phyloP scores from a whole-genome alignment of 441 rosid genomes.

The Metrosideros polymorpha region DNA sequence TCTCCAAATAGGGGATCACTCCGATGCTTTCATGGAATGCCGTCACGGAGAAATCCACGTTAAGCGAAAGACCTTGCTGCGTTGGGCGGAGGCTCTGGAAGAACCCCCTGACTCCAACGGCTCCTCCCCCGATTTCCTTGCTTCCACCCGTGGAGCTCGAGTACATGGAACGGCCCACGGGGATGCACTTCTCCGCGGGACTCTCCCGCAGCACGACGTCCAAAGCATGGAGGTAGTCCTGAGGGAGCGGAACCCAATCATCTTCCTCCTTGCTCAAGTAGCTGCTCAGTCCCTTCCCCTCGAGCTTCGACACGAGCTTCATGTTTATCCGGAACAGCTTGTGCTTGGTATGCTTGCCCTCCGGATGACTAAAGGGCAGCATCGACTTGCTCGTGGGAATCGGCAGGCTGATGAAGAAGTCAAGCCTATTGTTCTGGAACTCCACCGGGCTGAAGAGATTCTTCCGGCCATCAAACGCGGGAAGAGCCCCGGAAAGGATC shows the following conservation, averaged over 20 bases:
- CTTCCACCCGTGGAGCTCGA: conserved; percentile 72
- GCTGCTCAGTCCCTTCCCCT: conserved; percentile 55
- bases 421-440: conserved; percentile 74
- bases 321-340: conserved; percentile 64
- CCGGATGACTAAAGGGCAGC: conserved; percentile 20
- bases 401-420: conserved; percentile 80
- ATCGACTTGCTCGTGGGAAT: conserved; percentile 35
- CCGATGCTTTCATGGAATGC: conserved; percentile 95
- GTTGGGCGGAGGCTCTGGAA: conserved; percentile 93
- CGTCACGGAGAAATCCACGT: conserved; percentile 79
- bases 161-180: conserved; percentile 73
- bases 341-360: conserved; percentile 39
- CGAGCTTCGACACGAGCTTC: conserved; percentile 76
- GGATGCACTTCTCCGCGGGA: conserved; percentile 69
- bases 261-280: conserved; percentile 64
- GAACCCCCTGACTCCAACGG: conserved; percentile 84
- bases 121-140: conserved; percentile 86
- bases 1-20: conserved; percentile 80
- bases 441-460: conserved; percentile 82
- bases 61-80: conserved; percentile 90
- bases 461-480: conserved; percentile 81
- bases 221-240: conserved; percentile 83
- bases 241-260: conserved; percentile 81
- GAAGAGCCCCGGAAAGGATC: conserved; percentile 50
- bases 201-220: conserved; percentile 88